Percentiles rank a stretch among this genome's conserved stretches.
Conservation (phyloP, 2,329 filamentous ascomycete genomes). For the Ceratocystis diversiconidia region DNA sequence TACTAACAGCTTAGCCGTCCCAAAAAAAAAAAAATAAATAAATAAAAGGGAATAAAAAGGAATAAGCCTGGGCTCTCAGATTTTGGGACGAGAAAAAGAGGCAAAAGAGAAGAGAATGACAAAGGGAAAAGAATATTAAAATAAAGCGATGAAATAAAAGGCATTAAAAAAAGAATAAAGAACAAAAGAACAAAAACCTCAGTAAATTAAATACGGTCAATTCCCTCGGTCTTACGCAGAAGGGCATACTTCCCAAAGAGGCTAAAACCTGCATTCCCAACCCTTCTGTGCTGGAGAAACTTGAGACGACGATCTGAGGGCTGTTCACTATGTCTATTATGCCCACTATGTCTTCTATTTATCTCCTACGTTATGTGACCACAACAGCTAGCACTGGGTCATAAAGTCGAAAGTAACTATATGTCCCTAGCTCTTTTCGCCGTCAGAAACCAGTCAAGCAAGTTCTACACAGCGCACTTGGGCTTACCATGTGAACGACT, state of each 20-base stretch:
- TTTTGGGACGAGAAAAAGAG: neutral
- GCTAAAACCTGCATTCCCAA: neutral
- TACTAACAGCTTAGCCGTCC: neutral
- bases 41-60: neutral
- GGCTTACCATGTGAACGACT: no score
- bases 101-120: neutral
- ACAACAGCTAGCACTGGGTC: no score
- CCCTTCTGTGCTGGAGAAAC: neutral
- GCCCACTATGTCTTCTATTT: neutral
- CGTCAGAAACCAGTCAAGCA: no score
- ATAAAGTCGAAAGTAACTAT: no score
- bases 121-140: neutral
- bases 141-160: neutral
- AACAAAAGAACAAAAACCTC: neutral
- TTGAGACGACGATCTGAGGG: slow-evolving; percentile 1
- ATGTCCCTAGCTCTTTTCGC: no score
- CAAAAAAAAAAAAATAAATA: neutral
- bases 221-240: neutral
- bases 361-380: no score
- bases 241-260: neutral
- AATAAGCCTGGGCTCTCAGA: neutral
- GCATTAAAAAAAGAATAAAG: neutral
- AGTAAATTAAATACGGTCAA: neutral
- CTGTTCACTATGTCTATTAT: neutral
- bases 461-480: no score